Evolutionary conservation across 2,329 filamentous ascomycete species (phyloP).

Genomic region (Microsporum canis): DNA sequence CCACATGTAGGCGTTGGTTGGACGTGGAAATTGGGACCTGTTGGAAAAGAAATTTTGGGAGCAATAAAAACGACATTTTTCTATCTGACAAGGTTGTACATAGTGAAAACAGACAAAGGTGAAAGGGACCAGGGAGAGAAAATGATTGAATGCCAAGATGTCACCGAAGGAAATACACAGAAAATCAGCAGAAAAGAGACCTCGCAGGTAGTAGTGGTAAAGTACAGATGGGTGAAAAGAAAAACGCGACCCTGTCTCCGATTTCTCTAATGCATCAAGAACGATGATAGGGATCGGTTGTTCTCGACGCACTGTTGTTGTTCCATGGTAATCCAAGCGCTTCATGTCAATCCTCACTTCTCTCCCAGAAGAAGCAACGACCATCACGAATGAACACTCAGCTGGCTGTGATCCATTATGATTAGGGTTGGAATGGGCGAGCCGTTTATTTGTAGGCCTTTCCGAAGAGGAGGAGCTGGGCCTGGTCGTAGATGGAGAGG

Average conservation of each 20-base stretch:
- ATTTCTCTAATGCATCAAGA: conserved; percentile 35
- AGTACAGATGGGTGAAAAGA: conserved; percentile 38
- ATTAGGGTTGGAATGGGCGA: conserved; percentile 8
- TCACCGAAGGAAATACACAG: conserved; percentile 14
- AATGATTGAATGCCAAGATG: conserved; percentile 14
- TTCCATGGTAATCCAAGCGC: neutral
- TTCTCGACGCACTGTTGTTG: neutral
- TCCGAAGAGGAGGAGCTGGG: conserved; percentile 98
- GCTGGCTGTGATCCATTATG: neutral
- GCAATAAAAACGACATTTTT: conserved; percentile 10
- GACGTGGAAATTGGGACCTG: neutral
- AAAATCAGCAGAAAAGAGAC: conserved; percentile 23
- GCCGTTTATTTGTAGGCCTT: conserved; percentile 79
- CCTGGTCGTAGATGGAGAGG: conserved; percentile 99
- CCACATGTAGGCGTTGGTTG: neutral
- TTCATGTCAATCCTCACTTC: conserved; percentile 14
- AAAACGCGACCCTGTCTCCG: conserved; percentile 28
- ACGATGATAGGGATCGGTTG: conserved; percentile 17
- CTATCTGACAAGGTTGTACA: conserved; percentile 9
- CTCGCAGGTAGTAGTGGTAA: conserved; percentile 35
- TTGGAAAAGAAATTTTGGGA: conserved; percentile 4
- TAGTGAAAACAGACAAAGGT: neutral
- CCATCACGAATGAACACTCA: conserved; percentile 22
- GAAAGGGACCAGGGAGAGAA: conserved; percentile 6
- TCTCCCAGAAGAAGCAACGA: conserved; percentile 11